Evolutionary conservation across 306 rosid species (phyloP).

Genomic region (Lagenaria siceraria): DNA sequence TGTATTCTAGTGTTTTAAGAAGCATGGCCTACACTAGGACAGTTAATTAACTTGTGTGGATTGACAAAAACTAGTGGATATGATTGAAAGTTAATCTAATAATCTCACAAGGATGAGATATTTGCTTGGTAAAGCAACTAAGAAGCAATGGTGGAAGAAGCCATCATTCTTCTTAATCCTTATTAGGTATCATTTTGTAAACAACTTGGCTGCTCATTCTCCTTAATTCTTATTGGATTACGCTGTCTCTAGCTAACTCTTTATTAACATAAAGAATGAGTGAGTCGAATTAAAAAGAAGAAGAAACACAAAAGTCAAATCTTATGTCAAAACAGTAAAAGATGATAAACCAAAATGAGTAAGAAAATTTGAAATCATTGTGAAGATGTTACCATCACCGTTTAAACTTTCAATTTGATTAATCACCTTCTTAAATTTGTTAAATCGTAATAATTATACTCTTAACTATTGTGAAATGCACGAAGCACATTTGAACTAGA

Average conservation of each 20-base stretch:
- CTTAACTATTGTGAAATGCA: background rate
- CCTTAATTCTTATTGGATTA: background rate
- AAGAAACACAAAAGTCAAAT: background rate
- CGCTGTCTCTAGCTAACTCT: background rate
- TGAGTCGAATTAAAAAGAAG: background rate
- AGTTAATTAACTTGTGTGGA: background rate
- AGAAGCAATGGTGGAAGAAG: background rate
- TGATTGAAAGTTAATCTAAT: background rate
- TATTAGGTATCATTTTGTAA: background rate
- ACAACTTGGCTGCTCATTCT: background rate
- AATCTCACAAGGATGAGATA: background rate
- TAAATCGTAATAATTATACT: background rate
- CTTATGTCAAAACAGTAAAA: background rate
- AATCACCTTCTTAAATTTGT: no score
- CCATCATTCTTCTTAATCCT: conserved; percentile 1
- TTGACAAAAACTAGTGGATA: background rate
- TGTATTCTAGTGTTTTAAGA: background rate
- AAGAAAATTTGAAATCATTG: background rate
- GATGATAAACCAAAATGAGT: background rate
- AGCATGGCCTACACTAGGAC: background rate
- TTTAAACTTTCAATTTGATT: no score
- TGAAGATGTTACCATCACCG: background rate
- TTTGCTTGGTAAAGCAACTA: conserved; percentile 2
- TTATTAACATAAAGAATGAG: background rate
- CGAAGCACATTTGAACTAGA: background rate